A percentile compares a stretch with the other conserved stretches of the same genome.
These are phyloP conservation scores for Chenopodium formosanum DNA, from an alignment of 148 eudicot species.

Conservation along the genomic window DNA sequence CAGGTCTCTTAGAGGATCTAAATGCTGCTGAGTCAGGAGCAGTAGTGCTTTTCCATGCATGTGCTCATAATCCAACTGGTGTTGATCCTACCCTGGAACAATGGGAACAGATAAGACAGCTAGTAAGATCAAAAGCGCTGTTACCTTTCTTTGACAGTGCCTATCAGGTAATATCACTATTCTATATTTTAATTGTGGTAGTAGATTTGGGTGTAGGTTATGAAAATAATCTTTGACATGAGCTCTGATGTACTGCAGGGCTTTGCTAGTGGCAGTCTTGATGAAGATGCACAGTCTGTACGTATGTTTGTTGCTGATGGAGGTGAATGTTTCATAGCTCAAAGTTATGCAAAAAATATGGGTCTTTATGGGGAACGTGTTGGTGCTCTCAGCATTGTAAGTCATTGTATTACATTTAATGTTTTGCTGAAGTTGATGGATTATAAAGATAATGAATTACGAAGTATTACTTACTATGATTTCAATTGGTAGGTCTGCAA, in stretches of 20 bases:
- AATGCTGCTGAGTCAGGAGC: slow-evolving; percentile 91
- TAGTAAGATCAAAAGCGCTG: slow-evolving; percentile 75
- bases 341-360: slow-evolving; percentile 55
- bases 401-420: slow-evolving; percentile 9
- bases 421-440: neutral
- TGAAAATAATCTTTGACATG: neutral
- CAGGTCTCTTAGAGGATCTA: slow-evolving; percentile 90
- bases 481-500: slow-evolving; percentile 35
- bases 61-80: slow-evolving; percentile 66
- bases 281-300: slow-evolving; percentile 50
- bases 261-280: slow-evolving; percentile 58
- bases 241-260: slow-evolving; percentile 35
- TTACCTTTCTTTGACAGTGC: slow-evolving; percentile 68
- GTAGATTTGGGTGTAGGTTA: neutral
- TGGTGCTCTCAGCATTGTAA: slow-evolving; percentile 60
- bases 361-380: slow-evolving; percentile 62
- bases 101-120: slow-evolving; percentile 65
- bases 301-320: slow-evolving; percentile 58
- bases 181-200: neutral
- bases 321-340: slow-evolving; percentile 54
- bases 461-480: neutral
- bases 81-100: slow-evolving; percentile 57
- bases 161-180: slow-evolving; percentile 39
- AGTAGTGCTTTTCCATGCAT: slow-evolving; percentile 75
- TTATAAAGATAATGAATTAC: neutral